phyloP scores from a whole-genome alignment of 345 rosid species.

The Schrenkiella parvula region DNA sequence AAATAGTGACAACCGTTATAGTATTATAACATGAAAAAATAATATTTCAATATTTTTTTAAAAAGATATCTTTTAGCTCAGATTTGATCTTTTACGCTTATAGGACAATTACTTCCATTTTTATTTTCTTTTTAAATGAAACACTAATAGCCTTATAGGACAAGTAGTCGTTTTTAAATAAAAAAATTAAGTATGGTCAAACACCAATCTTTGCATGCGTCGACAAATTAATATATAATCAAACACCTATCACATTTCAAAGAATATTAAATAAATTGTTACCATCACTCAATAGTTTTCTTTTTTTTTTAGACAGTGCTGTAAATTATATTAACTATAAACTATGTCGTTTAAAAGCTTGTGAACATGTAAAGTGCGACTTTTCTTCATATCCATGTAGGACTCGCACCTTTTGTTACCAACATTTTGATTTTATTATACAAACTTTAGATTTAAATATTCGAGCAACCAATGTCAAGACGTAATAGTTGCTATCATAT shows the following conservation, averaged over 20 bases:
- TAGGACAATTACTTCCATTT: conserved; percentile 15
- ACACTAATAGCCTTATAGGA: conserved; percentile 14
- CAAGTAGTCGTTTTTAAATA: background rate
- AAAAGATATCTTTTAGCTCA: background rate
- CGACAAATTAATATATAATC: background rate
- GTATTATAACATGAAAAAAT: background rate
- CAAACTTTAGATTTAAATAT: background rate
- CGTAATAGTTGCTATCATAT: conserved; percentile 3
- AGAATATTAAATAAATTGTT: background rate
- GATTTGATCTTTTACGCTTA: conserved; percentile 19
- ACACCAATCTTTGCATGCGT: conserved; percentile 22
- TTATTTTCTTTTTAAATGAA: background rate
- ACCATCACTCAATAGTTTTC: background rate
- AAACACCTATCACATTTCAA: conserved; percentile 8
- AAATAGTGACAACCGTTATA: background rate
- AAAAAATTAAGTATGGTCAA: conserved; percentile 10
- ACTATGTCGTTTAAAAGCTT: conserved; percentile 11
- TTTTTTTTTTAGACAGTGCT: background rate
- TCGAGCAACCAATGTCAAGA: conserved; percentile 8
- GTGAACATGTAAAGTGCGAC: conserved; percentile 24
- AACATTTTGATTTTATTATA: background rate
- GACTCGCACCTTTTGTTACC: conserved; percentile 15
- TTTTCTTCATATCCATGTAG: conserved; percentile 10
- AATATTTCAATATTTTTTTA: background rate
- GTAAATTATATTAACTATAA: background rate